Base-by-base conservation (phyloP, 2,329 filamentous ascomycete species). In the Aspergillus caelatus region DNA sequence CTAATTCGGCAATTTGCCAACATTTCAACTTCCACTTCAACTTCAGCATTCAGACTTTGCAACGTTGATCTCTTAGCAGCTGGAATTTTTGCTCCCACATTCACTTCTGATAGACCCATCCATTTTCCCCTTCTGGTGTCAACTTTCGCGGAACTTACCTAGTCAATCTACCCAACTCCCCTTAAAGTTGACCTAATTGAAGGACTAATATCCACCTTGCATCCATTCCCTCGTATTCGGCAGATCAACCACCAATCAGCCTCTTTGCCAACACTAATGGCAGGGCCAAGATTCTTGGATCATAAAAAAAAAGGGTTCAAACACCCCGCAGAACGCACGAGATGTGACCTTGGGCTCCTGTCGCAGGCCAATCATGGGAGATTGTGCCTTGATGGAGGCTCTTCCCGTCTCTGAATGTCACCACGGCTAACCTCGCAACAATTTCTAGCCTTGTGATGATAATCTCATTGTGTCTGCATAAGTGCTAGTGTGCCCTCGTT, bases 151-250 rank as follows among this genome's bases (percentile, higher is more conserved):
- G 23, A 9, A 50, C 46, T 11, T 36, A 21, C 50, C 9, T 23
- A 1, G n/a, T 34, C 12, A 36, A 30, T 19, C 16, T 7, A 50
- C 26, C 28, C 16, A 54, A 36, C 19, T 30, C 6, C 30, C 30
- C 11, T 36, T 54, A 36, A 12, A 23, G 3, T 36, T 34, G 30
- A 26, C 19, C 52, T 30, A 26, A 32, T 34, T 12, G 30, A 36
- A 3, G 46, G 32, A 54, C 19, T 36, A 36, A 21, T 54, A 30
- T 53, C 32, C 30, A 28, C 14, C 46, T 36, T 39, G 57, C 23
- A 28, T 53, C 57, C 23, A 52, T 53, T 39, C 11, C 43, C 60
- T 61, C 60, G 60, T 61, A 61, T 61, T 61, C 60, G 60, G 60
- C 39, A 2, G 21, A 57, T 50, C 21, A 39, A 2, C 10, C 16